A percentile compares a stretch with the other conserved stretches of the same genome.
phyloP scores from a whole-genome alignment of 768 basidiomycete species.

The Psilocybe tampanensis region DNA sequence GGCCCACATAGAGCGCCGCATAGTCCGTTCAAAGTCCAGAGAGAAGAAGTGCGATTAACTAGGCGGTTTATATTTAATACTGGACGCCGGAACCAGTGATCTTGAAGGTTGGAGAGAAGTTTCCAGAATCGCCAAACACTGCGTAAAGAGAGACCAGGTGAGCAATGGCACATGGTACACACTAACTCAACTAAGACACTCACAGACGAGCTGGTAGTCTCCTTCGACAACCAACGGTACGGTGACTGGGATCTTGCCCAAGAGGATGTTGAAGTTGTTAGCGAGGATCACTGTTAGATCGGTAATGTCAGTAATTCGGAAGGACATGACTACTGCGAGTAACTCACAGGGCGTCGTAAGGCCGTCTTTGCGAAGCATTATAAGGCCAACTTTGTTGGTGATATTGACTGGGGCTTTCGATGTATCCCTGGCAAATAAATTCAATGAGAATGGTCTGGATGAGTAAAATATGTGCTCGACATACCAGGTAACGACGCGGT shows the following conservation, averaged over 20 bases:
- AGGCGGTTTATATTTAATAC: slow-evolving; percentile 3
- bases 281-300: slow-evolving; percentile 31
- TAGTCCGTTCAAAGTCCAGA: slow-evolving; percentile 1
- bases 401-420: slow-evolving; percentile 44
- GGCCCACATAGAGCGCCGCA: neutral
- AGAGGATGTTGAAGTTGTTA: slow-evolving; percentile 36
- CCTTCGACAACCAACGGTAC: slow-evolving; percentile 37
- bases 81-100: slow-evolving; percentile 22
- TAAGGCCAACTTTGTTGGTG: slow-evolving; percentile 45
- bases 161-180: neutral
- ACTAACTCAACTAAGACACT: slow-evolving; percentile 24
- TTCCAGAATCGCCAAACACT: slow-evolving; percentile 57
- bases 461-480: neutral
- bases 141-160: neutral
- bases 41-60: too few relatives aligned
- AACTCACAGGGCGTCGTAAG: slow-evolving; percentile 32
- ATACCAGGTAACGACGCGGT: slow-evolving; percentile 48
- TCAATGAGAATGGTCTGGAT: neutral
- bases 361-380: slow-evolving; percentile 42
- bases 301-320: slow-evolving; percentile 4
- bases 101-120: slow-evolving; percentile 34
- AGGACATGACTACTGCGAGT: neutral
- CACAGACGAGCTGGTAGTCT: slow-evolving; percentile 41
- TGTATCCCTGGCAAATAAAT: slow-evolving; percentile 36
- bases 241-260: slow-evolving; percentile 32